Percentiles rank a stretch among this genome's conserved stretches.
Evolutionary conservation across 805 yeast species (phyloP).

Genomic region (Lachancea mirantina): DNA sequence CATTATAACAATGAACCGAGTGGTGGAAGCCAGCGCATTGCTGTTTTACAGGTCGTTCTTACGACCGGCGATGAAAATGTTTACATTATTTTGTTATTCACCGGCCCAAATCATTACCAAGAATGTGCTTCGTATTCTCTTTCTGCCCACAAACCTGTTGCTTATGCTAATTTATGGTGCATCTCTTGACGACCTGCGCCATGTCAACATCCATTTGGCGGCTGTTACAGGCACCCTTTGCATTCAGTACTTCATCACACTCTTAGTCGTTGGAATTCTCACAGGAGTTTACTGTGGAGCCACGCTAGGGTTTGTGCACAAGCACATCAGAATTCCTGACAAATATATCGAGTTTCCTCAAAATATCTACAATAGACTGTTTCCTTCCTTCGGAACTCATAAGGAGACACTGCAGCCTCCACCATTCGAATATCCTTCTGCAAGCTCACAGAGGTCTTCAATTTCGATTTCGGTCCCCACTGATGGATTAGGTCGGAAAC

Average conservation of each 20-base stretch:
- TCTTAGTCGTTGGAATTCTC: constrained; percentile 15
- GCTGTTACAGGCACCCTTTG: constrained; percentile 14
- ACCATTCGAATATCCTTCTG: constrained; percentile 1
- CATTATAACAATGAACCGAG: no score
- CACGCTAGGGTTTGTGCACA: constrained; percentile 19
- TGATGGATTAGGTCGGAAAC: constrained; percentile 1
- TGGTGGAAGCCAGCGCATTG: background rate
- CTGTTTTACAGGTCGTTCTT: constrained; percentile 1
- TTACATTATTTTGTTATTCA: constrained; percentile 9
- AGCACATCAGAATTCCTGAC: constrained; percentile 17
- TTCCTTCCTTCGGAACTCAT: background rate
- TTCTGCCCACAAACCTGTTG: constrained; percentile 26
- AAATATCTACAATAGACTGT: constrained; percentile 1
- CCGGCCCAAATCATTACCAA: constrained; percentile 18
- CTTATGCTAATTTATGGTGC: constrained; percentile 18
- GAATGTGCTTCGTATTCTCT: constrained; percentile 11
- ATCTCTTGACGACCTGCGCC: constrained; percentile 16
- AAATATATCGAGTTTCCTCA: constrained; percentile 14
- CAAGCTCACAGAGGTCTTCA: constrained; percentile 1
- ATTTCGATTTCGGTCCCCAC: background rate
- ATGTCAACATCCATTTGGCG: constrained; percentile 11
- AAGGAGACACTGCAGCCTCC: background rate
- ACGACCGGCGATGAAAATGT: constrained; percentile 3
- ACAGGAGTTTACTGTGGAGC: constrained; percentile 19
- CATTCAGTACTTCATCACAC: constrained; percentile 21